Conservation (phyloP, 441 rosid species). For the Geranium incanum region DNA sequence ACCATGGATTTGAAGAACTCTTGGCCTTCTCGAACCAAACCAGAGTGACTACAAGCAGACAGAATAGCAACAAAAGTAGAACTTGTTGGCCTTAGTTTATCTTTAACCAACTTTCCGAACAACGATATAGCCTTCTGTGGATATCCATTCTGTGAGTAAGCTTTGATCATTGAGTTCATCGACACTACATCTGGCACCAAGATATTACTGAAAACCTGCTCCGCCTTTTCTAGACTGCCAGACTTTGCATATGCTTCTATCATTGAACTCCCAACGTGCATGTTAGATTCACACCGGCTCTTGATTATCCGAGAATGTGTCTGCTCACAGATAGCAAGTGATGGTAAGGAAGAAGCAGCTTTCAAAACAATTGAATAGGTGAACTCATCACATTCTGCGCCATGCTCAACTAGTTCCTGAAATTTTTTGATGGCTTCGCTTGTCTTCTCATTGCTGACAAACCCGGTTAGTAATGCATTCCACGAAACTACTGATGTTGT, state of each 20-base stretch:
- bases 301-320: slow-evolving; percentile 21
- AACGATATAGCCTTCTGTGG: slow-evolving; percentile 57
- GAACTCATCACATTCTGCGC: slow-evolving; percentile 23
- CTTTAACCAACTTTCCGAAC: slow-evolving; percentile 42
- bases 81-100: slow-evolving; percentile 47
- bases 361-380: slow-evolving; percentile 25
- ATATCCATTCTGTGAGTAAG: slow-evolving; percentile 66
- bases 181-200: slow-evolving; percentile 24
- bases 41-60: slow-evolving; percentile 73
- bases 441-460: slow-evolving; percentile 22
- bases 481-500: slow-evolving; percentile 23
- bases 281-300: slow-evolving; percentile 15
- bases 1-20: slow-evolving; percentile 56
- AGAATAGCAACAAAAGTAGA: slow-evolving; percentile 71
- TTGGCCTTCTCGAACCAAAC: slow-evolving; percentile 54
- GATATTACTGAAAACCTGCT: slow-evolving; percentile 19
- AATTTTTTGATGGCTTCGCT: slow-evolving; percentile 21
- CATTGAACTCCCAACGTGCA: slow-evolving; percentile 26
- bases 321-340: slow-evolving; percentile 24
- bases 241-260: slow-evolving; percentile 27
- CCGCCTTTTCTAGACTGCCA: slow-evolving; percentile 26
- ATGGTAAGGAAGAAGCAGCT: slow-evolving; percentile 28
- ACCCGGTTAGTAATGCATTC: slow-evolving; percentile 27
- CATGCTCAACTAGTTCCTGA: slow-evolving; percentile 19
- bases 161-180: slow-evolving; percentile 80